Evolutionary conservation across 2,329 filamentous ascomycete species (phyloP).

Genomic region (Nemania serpens): DNA sequence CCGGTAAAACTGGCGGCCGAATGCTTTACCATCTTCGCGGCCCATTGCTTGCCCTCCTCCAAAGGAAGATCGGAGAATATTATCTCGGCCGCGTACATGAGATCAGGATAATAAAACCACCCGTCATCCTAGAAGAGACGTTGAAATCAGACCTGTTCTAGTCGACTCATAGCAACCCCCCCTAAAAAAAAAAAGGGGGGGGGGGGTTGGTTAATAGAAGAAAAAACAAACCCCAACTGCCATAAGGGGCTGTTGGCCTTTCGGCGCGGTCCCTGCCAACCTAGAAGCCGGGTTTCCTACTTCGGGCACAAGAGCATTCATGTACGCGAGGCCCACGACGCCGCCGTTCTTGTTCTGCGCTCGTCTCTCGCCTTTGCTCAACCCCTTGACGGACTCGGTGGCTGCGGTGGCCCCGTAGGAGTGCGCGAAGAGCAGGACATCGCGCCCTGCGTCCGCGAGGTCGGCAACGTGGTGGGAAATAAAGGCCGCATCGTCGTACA

Average conservation of each 20-base stretch:
- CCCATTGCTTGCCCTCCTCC: conserved; percentile 28
- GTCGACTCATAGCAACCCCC: neutral
- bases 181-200: neutral
- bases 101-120: conserved; percentile 36
- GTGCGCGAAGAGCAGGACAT: conserved; percentile 29
- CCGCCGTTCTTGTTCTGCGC: conserved; percentile 43
- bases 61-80: conserved; percentile 35
- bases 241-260: conserved; percentile 5
- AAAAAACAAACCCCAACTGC: neutral
- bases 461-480: conserved; percentile 39
- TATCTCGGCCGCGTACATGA: conserved; percentile 24
- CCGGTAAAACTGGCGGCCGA: conserved; percentile 40
- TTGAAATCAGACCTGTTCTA: neutral
- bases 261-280: neutral
- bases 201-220: too few species aligned
- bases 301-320: conserved; percentile 34
- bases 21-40: conserved; percentile 34
- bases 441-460: conserved; percentile 39
- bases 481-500: conserved; percentile 41
- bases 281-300: conserved; percentile 26
- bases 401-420: conserved; percentile 29
- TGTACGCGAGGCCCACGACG: conserved; percentile 41
- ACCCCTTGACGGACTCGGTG: conserved; percentile 40
- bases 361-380: conserved; percentile 40
- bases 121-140: conserved; percentile 28